Base-by-base conservation (phyloP, 129 eudicot species). In the Apium graveolens region DNA sequence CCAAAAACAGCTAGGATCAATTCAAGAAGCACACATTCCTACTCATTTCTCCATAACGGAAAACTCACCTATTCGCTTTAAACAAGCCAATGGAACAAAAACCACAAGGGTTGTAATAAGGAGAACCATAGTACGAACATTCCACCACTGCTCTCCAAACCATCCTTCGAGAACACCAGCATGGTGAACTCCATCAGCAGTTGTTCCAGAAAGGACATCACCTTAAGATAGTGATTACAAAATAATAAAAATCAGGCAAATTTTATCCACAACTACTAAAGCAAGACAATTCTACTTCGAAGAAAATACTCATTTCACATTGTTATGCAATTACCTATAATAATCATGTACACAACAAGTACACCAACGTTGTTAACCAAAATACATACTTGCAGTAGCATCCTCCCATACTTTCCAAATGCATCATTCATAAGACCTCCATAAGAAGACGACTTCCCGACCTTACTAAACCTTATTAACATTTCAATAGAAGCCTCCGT, bases 91-190 rank as follows among this genome's bases (percentile, higher is more conserved):
- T 70, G 99, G 99, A 24, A 93, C 92, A 85, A 96, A 88, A 35
- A 96, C 77, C 26, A 79, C 89, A 44, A 92, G 87, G 11, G 99
- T 96, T 31, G 92, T 84, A 66, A 89, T 77, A 35, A 89, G 83
- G 66, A 96, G 97, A 73, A 92, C 88, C 42, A 90, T 84, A 79
- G 85, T 81, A 39, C 99, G 90, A 42, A 91, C 87, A 31, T 89
- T 96, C 97, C 97, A 92, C 97, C 97, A 92, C 24, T 87, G 96
- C 12, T 45, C 85, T 43, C 99, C 99, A 73, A 92, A 96, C 99
- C 99, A 96, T 39, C 89, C 93, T 84, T 96, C 92, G 41, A 96
- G 74, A 17, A 96, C 99, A 79, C 99, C 99, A n/a, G 94, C 81
- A 78, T 96, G 99, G 82, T 92, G 97, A 81, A 86, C 63, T 43